Evolutionary conservation across 192 early-diverging fungal species (phyloP).

Genomic region (Spizellomyces sp.): DNA sequence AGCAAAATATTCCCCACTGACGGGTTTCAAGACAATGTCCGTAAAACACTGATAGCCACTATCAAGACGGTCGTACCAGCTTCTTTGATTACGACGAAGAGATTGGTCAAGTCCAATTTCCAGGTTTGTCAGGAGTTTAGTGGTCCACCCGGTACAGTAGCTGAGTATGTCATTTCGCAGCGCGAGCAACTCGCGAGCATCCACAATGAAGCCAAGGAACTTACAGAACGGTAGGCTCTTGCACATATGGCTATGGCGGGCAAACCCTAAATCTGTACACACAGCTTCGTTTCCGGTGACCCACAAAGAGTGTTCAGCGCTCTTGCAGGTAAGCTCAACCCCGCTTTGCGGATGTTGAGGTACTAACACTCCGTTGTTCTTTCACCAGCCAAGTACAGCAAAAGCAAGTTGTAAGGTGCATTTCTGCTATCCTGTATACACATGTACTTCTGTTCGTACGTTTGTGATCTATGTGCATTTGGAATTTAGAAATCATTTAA

Average conservation of each 20-base stretch:
- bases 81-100: conserved; percentile 21
- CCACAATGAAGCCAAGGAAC: conserved; percentile 10
- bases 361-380: not conserved
- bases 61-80: conserved; percentile 4
- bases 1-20: conserved; percentile 20
- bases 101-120: conserved; percentile 6
- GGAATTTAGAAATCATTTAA: no score
- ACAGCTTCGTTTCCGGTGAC: conserved; percentile 27
- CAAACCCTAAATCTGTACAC: not conserved
- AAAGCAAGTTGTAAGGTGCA: conserved; percentile 24
- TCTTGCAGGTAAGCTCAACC: conserved; percentile 13
- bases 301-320: conserved; percentile 29
- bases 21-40: conserved; percentile 12
- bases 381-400: conserved; percentile 24
- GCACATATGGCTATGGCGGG: not conserved
- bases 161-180: not conserved
- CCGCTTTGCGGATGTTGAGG: not conserved
- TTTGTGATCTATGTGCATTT: no score
- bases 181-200: conserved; percentile 5
- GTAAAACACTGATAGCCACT: not conserved
- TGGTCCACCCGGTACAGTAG: not conserved
- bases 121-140: conserved; percentile 2
- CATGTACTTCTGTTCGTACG: not conserved
- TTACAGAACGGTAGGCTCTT: conserved; percentile 24
- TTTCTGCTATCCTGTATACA: not conserved